Conservation (phyloP, 2,329 filamentous ascomycete species). For the Microcera coccophila region DNA sequence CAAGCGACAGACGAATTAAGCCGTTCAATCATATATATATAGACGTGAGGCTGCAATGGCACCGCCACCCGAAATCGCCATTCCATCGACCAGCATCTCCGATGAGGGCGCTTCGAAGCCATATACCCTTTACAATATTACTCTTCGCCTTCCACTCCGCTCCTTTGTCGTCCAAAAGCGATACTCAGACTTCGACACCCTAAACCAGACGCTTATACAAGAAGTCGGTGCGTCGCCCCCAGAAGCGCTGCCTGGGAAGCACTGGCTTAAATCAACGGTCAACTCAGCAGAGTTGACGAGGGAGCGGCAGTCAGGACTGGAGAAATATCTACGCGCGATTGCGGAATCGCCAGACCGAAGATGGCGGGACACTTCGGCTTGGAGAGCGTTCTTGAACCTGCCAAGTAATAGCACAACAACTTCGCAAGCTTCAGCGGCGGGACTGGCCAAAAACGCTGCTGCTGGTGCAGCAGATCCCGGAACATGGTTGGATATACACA, state of each 20-base stretch:
- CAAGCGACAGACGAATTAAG: too few relatives aligned
- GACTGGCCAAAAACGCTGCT: constrained; percentile 38
- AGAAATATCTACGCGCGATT: constrained; percentile 68
- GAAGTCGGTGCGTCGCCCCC: constrained; percentile 63
- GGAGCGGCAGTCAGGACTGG: constrained; percentile 62
- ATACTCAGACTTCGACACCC: constrained; percentile 72
- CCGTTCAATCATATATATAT: too few relatives aligned
- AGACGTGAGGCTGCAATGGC: constrained; percentile 45
- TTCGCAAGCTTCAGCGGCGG: constrained; percentile 46
- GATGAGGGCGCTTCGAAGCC: constrained; percentile 54
- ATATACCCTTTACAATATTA: constrained; percentile 76
- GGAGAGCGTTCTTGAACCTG: constrained; percentile 70
- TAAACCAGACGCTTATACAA: constrained; percentile 60
- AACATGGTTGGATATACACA: constrained; percentile 73
- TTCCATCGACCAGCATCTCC: constrained; percentile 60
- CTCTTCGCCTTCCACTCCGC: constrained; percentile 69
- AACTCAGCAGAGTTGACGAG: constrained; percentile 67
- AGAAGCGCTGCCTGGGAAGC: constrained; percentile 64
- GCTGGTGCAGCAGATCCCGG: constrained; percentile 53
- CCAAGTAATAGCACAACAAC: constrained; percentile 50
- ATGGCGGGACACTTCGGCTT: constrained; percentile 70
- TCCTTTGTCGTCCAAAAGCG: constrained; percentile 75
- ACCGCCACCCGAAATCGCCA: constrained; percentile 63
- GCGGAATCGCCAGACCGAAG: constrained; percentile 68
- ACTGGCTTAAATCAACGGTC: constrained; percentile 72